A percentile compares a stretch with the other conserved stretches of the same genome.
These are phyloP conservation scores for Colletotrichum gloeosporioides DNA, from an alignment of 2,329 filamentous ascomycete species.

Conservation along the genomic window DNA sequence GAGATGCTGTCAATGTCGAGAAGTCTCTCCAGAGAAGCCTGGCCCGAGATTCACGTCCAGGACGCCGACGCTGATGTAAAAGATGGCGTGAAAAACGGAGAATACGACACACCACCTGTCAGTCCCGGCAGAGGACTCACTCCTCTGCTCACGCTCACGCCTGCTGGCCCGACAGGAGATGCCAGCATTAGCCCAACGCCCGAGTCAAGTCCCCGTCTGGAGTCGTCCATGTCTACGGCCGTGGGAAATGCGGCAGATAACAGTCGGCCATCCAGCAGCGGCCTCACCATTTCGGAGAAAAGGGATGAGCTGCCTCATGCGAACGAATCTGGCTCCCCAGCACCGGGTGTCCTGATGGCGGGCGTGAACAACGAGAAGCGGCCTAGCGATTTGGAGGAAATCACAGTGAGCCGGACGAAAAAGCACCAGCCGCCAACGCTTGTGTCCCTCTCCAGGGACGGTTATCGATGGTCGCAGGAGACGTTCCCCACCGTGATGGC, in stretches of 20 bases:
- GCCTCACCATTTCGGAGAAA: background rate
- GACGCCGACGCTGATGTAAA: background rate
- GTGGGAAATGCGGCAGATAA: background rate
- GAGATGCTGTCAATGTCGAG: background rate
- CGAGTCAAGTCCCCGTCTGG: background rate
- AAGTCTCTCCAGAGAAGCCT: background rate
- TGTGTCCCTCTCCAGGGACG: slow-evolving; percentile 49
- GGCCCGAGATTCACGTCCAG: background rate
- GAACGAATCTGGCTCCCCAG: background rate
- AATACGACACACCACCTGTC: background rate
- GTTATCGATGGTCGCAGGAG: slow-evolving; percentile 66
- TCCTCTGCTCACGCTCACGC: background rate
- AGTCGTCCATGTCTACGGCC: background rate
- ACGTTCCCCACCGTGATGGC: slow-evolving; percentile 74
- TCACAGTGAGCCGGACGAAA: no score
- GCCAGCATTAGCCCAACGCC: background rate
- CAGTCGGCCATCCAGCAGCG: background rate
- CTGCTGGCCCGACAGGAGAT: background rate
- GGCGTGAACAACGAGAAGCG: background rate
- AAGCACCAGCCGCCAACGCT: slow-evolving; percentile 49
- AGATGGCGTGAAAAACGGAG: background rate
- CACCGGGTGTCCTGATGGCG: background rate
- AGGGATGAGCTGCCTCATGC: background rate
- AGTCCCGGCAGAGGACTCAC: background rate
- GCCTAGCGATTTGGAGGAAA: background rate